Evolutionary conservation across 176 grass and related monocot species (phyloP).

Genomic region (Bolboschoenus planiculmis): DNA sequence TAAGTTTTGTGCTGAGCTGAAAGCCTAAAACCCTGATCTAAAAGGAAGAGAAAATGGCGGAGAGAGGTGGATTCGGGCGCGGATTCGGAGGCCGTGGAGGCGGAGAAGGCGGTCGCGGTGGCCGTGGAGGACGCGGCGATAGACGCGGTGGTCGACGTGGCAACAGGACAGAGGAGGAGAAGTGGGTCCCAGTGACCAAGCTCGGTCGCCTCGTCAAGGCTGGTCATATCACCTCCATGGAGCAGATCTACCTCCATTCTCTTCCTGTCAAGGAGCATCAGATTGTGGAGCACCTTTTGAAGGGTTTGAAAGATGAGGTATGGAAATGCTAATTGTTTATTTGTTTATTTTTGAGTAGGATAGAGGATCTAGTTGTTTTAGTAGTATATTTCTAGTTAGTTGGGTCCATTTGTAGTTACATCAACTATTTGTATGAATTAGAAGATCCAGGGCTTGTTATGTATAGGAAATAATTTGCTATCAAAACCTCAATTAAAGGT

Average conservation of each 20-base stretch:
- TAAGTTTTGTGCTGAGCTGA: not conserved
- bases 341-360: not conserved
- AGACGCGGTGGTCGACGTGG: conserved; percentile 42
- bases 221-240: conserved; percentile 35
- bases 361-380: not conserved
- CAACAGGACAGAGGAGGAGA: conserved; percentile 66
- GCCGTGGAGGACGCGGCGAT: conserved; percentile 44
- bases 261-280: conserved; percentile 91
- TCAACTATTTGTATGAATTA: not conserved
- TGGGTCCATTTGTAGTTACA: not conserved
- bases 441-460: not conserved
- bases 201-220: conserved; percentile 80
- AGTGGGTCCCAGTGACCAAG: conserved; percentile 90
- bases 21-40: conserved; percentile 34
- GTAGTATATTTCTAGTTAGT: not conserved
- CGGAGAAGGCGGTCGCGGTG: conserved; percentile 25
- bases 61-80: conserved; percentile 59
- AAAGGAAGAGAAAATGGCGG: conserved; percentile 32
- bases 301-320: conserved; percentile 70
- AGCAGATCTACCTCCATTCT: conserved; percentile 86
- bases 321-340: not conserved
- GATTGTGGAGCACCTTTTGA: conserved; percentile 56
- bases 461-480: too few relatives aligned
- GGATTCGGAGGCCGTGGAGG: conserved; percentile 31
- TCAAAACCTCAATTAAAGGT: too few relatives aligned